Evolutionary conservation across 176 grass and related monocot genomes (phyloP), one percentile per base, ranked within the genome.

Genomic region (Oryza punctata): DNA sequence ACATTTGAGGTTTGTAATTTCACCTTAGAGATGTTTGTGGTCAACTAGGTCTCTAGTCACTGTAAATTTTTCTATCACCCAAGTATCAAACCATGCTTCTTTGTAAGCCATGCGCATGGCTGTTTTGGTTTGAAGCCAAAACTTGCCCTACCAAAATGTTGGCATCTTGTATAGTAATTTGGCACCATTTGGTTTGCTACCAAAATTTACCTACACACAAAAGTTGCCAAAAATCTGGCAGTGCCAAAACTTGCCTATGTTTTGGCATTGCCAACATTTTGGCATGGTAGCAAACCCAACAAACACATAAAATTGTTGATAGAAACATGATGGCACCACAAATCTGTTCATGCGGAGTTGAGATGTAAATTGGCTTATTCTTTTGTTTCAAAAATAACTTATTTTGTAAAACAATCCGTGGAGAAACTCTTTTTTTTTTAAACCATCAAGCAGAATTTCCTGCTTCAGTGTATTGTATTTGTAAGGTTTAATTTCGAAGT

Each of bases 1-100:
- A 28, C 87, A 81, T 98, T 98, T 82, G 93, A 98, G 93, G 96
- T 98, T 82, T 46, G 87, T 78, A 67, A 81, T 73, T 82, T 57
- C 35, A 78, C 33, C 69, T 37, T n/a, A 60, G 21, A 78, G 60
- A 78, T 79, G 57, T n/a, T 11, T 68, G 3, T 82, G 15, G 40
- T 86, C 19, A 59, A 89, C 41, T 70, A 27, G 2, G 27, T 73
- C 65, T 43, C 30, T 74, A 72, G 15, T 78, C 29, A 29, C 35
- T 30, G 9, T 33, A 52, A 40, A 45, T 23, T 47, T 47, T 47
- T 49, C 9, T 75, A 46, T 19, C 38, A 24, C 24, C 19, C 16
- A 41, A 23, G n/a, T 24, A 24, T 10, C n/a, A 61, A 11, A 57
- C 35, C 12, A 66, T 69, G 67, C 16, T 75, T 23, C 28, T 8